Percentiles rank a stretch among this genome's conserved stretches.
Evolutionary conservation across 148 eudicot species (phyloP).

Genomic region (Heliamphora exappendiculata): DNA sequence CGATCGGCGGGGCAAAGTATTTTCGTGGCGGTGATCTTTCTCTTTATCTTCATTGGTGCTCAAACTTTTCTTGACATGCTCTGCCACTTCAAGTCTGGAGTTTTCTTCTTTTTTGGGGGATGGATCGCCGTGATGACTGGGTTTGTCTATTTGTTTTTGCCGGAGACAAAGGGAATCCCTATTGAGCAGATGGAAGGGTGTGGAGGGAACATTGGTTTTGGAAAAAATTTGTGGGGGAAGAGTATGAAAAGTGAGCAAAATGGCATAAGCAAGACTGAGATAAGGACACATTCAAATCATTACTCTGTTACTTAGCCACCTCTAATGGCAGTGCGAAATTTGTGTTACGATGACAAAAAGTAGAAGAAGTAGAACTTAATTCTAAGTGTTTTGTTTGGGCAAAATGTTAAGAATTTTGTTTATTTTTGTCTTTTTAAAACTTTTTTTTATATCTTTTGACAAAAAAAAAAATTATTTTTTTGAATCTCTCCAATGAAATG

Average conservation of each 20-base stretch:
- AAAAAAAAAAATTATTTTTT: no score
- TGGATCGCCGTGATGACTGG: conserved; percentile 39
- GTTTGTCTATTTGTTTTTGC: conserved; percentile 20
- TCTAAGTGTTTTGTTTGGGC: no score
- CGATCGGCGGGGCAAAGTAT: conserved; percentile 7
- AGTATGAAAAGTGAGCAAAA: not conserved
- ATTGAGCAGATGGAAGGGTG: conserved; percentile 12
- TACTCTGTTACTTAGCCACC: not conserved
- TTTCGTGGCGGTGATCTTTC: conserved; percentile 1
- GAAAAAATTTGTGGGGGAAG: conserved; percentile 10
- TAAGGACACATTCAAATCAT: not conserved
- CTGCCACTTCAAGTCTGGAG: conserved; percentile 6
- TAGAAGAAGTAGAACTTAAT: no score
- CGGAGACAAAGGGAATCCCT: conserved; percentile 7
- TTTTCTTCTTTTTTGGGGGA: conserved; percentile 41
- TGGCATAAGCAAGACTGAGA: not conserved
- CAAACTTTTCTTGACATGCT: conserved; percentile 4
- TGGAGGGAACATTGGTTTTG: conserved; percentile 4
- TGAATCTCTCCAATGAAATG: no score
- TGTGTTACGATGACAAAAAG: no score
- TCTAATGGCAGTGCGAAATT: no score
- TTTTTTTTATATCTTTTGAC: no score
- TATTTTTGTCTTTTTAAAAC: no score
- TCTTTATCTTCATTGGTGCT: conserved; percentile 9
- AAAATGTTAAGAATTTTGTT: no score